A percentile compares a stretch with the other conserved stretches of the same genome.
phyloP scores from a whole-genome alignment of 2,329 filamentous ascomycete genomes.

The Rutstroemia sydowiana region DNA sequence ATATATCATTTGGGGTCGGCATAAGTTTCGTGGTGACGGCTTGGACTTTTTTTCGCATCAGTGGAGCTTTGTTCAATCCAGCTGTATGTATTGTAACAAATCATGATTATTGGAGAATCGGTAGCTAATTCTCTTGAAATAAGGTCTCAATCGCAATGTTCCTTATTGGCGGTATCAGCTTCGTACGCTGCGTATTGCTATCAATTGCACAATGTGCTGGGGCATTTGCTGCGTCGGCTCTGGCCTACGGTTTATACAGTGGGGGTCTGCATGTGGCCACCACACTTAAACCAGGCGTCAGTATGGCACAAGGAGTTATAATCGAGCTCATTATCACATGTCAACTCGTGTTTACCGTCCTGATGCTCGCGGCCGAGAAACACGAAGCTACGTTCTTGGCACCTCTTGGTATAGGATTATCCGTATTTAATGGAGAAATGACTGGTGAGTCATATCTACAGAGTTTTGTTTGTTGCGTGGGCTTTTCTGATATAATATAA shows the following conservation, averaged over 20 bases:
- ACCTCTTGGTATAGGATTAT: constrained; percentile 40
- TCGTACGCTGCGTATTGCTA: constrained; percentile 28
- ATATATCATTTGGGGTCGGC: constrained; percentile 19
- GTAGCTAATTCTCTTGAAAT: neutral
- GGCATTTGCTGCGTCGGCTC: constrained; percentile 34
- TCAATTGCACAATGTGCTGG: constrained; percentile 30
- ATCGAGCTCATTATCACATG: constrained; percentile 44
- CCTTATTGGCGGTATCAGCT: constrained; percentile 32
- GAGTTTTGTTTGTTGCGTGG: neutral
- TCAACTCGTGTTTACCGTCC: constrained; percentile 42
- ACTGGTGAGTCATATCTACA: constrained; percentile 16
- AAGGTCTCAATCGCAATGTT: constrained; percentile 33
- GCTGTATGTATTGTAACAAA: constrained; percentile 29
- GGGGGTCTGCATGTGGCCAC: constrained; percentile 38
- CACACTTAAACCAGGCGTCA: constrained; percentile 34
- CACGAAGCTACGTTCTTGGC: constrained; percentile 41
- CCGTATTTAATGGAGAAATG: constrained; percentile 39
- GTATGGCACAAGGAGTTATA: constrained; percentile 39
- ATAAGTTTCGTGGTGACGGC: constrained; percentile 38
- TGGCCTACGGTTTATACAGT: constrained; percentile 38
- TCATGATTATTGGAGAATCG: neutral
- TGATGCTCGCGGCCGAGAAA: constrained; percentile 46
- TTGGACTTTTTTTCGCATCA: constrained; percentile 47
- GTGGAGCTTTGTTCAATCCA: constrained; percentile 45
- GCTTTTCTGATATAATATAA: neutral